Evolutionary conservation across 129 eudicot genomes (phyloP).

Genomic region (Flaveria bidentis): DNA sequence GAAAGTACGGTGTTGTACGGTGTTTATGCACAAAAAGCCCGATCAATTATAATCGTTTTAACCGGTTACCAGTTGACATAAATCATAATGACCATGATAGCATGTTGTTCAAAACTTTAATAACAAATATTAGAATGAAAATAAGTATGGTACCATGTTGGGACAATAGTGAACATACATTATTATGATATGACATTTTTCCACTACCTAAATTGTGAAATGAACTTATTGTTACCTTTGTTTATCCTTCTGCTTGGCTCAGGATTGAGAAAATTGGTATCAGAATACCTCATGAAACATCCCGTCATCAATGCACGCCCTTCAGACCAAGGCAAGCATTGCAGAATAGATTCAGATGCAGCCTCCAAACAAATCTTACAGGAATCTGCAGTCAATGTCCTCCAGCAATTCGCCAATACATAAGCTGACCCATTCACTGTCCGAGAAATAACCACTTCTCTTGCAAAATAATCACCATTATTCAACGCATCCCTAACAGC

Average conservation of each 20-base stretch:
- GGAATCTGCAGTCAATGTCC: conserved; percentile 49
- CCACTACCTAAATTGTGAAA: background rate
- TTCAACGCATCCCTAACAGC: conserved; percentile 47
- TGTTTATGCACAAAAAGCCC: background rate
- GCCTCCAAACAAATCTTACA: conserved; percentile 59
- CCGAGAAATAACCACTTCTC: conserved; percentile 39
- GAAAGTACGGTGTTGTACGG: background rate
- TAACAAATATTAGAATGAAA: background rate
- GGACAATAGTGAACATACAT: background rate
- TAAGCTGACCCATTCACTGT: conserved; percentile 45
- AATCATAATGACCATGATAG: background rate
- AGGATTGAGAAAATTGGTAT: conserved; percentile 67
- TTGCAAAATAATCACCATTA: conserved; percentile 44
- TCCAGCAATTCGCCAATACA: conserved; percentile 80
- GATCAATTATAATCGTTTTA: background rate
- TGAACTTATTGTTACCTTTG: conserved; percentile 44
- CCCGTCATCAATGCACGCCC: conserved; percentile 71
- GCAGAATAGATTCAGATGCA: conserved; percentile 47
- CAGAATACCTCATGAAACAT: conserved; percentile 88
- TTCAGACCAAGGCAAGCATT: conserved; percentile 72
- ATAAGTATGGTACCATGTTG: background rate
- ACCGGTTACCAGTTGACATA: background rate
- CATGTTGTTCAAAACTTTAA: background rate
- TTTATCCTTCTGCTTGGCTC: conserved; percentile 41
- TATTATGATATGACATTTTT: background rate